A percentile compares a stretch with the other conserved stretches of the same genome.
These are phyloP conservation scores for Blepharisma undulans DNA, from an alignment of 169 alveolate species.

Conservation along the genomic window DNA sequence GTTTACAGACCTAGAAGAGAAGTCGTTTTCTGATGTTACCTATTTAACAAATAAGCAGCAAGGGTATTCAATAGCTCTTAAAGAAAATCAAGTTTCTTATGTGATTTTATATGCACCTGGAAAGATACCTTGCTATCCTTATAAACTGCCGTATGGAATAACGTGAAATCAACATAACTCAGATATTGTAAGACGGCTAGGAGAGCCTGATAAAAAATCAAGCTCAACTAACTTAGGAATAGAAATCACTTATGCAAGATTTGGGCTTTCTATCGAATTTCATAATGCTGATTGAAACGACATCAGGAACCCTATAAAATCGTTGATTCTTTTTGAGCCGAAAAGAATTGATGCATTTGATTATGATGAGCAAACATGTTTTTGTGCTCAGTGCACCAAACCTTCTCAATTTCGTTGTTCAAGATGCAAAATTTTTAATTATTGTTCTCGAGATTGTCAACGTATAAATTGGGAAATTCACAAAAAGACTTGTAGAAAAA, in stretches of 20 bases:
- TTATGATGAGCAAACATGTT: no score
- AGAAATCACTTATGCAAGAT: background rate
- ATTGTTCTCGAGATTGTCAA: slow-evolving; percentile 31
- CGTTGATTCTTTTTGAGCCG: slow-evolving; percentile 7
- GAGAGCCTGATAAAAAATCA: slow-evolving; percentile 29
- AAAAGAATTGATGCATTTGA: background rate
- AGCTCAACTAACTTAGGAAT: background rate
- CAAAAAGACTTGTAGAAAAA: background rate
- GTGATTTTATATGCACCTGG: background rate
- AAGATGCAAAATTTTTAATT: slow-evolving; percentile 3
- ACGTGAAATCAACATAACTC: background rate
- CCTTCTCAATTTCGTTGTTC: slow-evolving; percentile 1
- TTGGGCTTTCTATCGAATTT: slow-evolving; percentile 21
- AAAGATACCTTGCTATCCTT: background rate
- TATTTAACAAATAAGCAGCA: background rate
- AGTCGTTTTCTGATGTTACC: background rate
- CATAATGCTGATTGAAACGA: slow-evolving; percentile 16
- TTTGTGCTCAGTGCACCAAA: background rate
- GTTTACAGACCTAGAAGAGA: background rate
- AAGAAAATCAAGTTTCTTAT: background rate
- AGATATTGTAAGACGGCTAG: background rate
- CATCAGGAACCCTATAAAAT: background rate
- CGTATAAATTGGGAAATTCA: background rate
- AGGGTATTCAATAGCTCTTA: background rate
- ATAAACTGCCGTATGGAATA: slow-evolving; percentile 16